Evolutionary conservation across 2,329 filamentous ascomycete genomes (phyloP).

Genomic region (Xenosphaeropsis pyriputrescens): DNA sequence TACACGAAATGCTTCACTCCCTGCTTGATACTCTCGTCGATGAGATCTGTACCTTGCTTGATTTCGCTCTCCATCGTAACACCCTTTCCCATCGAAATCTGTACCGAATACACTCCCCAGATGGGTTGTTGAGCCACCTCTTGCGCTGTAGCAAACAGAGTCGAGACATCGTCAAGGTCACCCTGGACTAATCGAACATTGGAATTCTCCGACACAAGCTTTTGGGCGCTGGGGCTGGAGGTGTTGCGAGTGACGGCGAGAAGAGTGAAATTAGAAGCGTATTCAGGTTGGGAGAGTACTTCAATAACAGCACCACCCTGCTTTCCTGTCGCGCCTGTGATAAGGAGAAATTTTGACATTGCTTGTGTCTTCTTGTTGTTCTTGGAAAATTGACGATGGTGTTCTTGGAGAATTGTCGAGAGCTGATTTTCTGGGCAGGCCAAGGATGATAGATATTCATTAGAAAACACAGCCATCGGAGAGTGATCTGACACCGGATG

Average conservation of each 20-base stretch:
- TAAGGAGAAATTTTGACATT: conserved; percentile 6
- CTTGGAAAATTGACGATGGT: no score
- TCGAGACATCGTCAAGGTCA: conserved; percentile 29
- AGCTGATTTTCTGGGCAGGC: no score
- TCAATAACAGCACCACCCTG: conserved; percentile 16
- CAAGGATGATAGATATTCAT: no score
- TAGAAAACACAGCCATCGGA: no score
- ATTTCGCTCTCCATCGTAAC: conserved; percentile 32
- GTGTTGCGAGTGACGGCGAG: conserved; percentile 35
- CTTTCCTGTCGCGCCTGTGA: conserved; percentile 17
- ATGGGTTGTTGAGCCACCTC: conserved; percentile 15
- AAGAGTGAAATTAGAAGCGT: conserved; percentile 22
- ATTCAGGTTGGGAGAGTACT: conserved; percentile 7
- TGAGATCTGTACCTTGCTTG: conserved; percentile 31
- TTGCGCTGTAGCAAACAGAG: conserved; percentile 27
- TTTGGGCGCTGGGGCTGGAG: conserved; percentile 24
- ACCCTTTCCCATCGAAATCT: conserved; percentile 12
- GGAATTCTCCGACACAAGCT: conserved; percentile 24
- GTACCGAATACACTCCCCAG: conserved; percentile 39
- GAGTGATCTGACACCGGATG: no score
- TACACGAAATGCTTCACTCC: conserved; percentile 48
- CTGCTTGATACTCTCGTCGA: conserved; percentile 39
- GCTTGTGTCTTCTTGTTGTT: no score
- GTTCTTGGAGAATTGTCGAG: no score
- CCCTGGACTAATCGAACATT: conserved; percentile 35